A percentile compares a stretch with the other conserved stretches of the same genome.
Conservation (phyloP, 2,329 filamentous ascomycete genomes). For the Pezicula neosporulosa region DNA sequence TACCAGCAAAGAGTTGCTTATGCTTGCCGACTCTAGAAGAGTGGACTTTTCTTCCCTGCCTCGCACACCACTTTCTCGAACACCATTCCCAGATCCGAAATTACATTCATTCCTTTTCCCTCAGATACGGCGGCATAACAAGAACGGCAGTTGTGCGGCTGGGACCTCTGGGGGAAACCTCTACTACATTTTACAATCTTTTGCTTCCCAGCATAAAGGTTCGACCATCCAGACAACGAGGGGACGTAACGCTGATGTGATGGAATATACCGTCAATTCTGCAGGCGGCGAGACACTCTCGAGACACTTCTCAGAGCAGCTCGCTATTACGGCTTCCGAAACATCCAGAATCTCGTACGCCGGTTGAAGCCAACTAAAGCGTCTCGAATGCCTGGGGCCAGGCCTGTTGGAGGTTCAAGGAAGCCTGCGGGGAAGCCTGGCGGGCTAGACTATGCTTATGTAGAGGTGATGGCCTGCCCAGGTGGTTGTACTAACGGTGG, state of each 20-base stretch:
- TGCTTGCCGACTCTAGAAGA: conserved; percentile 77
- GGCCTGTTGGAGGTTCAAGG: conserved; percentile 52
- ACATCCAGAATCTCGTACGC: conserved; percentile 97
- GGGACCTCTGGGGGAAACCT: conserved; percentile 89
- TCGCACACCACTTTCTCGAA: conserved; percentile 47
- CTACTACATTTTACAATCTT: conserved; percentile 75
- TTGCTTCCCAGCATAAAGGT: conserved; percentile 67
- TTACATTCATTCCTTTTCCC: conserved; percentile 76
- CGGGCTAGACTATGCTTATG: conserved; percentile 75
- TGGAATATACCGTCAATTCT: conserved; percentile 73
- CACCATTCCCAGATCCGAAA: conserved; percentile 68
- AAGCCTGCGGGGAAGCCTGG: conserved; percentile 46
- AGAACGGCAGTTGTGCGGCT: conserved; percentile 47
- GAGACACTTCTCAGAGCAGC: conserved; percentile 72
- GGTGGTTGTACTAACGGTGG: conserved; percentile 98
- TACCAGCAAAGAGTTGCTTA: conserved; percentile 89
- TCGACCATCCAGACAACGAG: conserved; percentile 67
- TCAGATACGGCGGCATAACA: conserved; percentile 35
- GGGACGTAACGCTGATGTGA: conserved; percentile 86
- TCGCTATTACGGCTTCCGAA: conserved; percentile 94
- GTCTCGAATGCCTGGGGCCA: conserved; percentile 78
- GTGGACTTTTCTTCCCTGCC: conserved; percentile 74
- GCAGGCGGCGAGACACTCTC: conserved; percentile 52
- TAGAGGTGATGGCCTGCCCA: conserved; percentile 98
- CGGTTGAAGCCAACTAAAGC: conserved; percentile 76